Evolutionary conservation across 1,284 basidiomycete genomes (phyloP), one percentile per base, ranked within the genome.

Genomic region (Flammula alnicola): DNA sequence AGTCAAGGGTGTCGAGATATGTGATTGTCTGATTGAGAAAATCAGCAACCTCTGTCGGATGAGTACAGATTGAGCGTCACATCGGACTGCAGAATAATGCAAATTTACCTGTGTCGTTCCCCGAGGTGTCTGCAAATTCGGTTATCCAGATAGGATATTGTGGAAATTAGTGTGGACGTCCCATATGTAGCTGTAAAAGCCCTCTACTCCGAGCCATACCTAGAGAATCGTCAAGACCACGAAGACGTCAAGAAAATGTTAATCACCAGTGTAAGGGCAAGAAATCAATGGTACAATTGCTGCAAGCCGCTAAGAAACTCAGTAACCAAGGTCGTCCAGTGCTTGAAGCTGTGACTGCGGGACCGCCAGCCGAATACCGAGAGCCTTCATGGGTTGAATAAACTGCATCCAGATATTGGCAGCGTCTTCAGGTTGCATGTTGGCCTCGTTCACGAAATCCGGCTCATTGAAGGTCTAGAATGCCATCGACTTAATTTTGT

Each of bases 351-450:
- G 86, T 86, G 32, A 83, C 79, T 17, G 86, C 83, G 11, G 88
- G 88, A n/a, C 76, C 76, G 52, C 84, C 16, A 86, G 71, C 27
- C 74, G 67, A 55, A 84, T 74, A 5, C 85, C 86, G 17, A 69
- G 49, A 9, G 59, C 48, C 54, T 76, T 74, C 52, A 88, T 67
- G 12, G 86, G 85, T 41, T 83, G 64, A 42, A 88, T 77, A 64
- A 84, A 78, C 63, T 82, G 67, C 62, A 75, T 77, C 85, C 85
- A 91, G 37, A 86, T 68, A 5, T 65, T 54, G 8, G 81, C 83
- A 35, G 82, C 84, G 11, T 75, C 69, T 5, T 61, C 57, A 5
- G 83, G 75, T 29, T 68, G 62, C 58, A 90, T 77, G 68, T 88
- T 83, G 42, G 85, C 78, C 67, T 90, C 83, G 12, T 76, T 70